Conservation (phyloP, 495 filamentous ascomycete species). For the Podospora sp. region DNA sequence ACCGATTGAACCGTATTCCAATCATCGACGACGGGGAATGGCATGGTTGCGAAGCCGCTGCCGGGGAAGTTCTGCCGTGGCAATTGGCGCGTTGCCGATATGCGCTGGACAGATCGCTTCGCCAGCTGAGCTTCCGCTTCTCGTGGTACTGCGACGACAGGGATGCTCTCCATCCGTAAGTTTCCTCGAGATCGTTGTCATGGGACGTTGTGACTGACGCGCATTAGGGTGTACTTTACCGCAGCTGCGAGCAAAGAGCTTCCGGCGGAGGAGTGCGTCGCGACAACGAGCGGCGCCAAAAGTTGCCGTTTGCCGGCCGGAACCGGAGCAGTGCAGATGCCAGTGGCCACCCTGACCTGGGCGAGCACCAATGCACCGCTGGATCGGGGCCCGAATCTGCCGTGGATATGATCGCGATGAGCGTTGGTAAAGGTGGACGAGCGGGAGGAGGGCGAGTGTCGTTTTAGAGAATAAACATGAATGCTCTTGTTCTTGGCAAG, state of each 20-base stretch:
- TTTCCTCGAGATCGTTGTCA: not conserved
- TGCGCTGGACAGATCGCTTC: conserved; percentile 14
- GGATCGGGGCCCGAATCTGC: conserved; percentile 3
- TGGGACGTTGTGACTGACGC: not conserved
- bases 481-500: too few species aligned
- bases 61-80: conserved; percentile 19
- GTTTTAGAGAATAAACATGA: too few species aligned
- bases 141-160: conserved; percentile 36
- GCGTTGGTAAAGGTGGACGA: too few species aligned
- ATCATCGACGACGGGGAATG: conserved; percentile 24
- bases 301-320: not conserved
- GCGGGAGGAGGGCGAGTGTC: too few species aligned
- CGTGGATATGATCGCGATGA: not conserved
- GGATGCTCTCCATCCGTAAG: conserved; percentile 32
- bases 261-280: not conserved
- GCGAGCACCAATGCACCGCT: not conserved
- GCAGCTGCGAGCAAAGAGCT: not conserved
- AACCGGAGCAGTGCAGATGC: not conserved
- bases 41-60: conserved; percentile 21
- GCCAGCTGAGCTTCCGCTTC: conserved; percentile 23
- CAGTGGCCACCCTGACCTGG: not conserved
- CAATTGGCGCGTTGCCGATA: conserved; percentile 28
- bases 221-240: not conserved
- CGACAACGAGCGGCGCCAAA: not conserved
- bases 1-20: conserved; percentile 11